Evolutionary conservation across 306 rosid genomes (phyloP).

Genomic region (Fagus sylvatica): DNA sequence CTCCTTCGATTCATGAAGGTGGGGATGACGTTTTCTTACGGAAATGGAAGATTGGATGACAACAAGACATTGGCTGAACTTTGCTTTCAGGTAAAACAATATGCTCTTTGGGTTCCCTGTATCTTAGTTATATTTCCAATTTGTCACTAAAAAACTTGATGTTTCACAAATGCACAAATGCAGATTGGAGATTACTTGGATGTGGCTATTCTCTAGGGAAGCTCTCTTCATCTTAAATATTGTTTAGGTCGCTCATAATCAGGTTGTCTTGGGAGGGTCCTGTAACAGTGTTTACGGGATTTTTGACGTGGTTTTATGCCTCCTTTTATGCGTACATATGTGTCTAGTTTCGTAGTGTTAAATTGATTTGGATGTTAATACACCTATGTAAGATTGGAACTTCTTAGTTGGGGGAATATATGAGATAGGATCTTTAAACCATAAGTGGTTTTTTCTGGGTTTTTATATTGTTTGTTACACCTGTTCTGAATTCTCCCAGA

Average conservation of each 20-base stretch:
- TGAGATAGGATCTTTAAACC: neutral
- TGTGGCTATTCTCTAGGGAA: slow-evolving; percentile 51
- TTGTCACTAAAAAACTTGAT: slow-evolving; percentile 11
- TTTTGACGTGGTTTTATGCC: slow-evolving; percentile 9
- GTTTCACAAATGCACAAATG: neutral
- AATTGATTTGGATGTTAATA: slow-evolving; percentile 10
- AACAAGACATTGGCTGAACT: slow-evolving; percentile 53
- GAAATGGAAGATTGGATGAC: slow-evolving; percentile 50
- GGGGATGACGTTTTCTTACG: slow-evolving; percentile 50
- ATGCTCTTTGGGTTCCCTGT: neutral
- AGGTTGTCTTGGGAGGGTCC: slow-evolving; percentile 24
- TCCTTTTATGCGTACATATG: neutral
- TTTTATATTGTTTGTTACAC: neutral
- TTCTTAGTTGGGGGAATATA: neutral
- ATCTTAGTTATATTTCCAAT: slow-evolving; percentile 5
- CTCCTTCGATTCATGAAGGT: slow-evolving; percentile 44
- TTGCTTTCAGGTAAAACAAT: slow-evolving; percentile 43
- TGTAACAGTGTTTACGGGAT: neutral
- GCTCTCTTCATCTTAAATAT: neutral
- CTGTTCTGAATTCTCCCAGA: no score
- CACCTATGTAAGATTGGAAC: neutral
- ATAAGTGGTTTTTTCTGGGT: no score
- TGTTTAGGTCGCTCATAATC: slow-evolving; percentile 13
- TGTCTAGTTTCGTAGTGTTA: slow-evolving; percentile 18
- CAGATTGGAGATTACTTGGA: slow-evolving; percentile 70